Conservation (phyloP, 768 basidiomycete species). For the Tricholoma terreum region DNA sequence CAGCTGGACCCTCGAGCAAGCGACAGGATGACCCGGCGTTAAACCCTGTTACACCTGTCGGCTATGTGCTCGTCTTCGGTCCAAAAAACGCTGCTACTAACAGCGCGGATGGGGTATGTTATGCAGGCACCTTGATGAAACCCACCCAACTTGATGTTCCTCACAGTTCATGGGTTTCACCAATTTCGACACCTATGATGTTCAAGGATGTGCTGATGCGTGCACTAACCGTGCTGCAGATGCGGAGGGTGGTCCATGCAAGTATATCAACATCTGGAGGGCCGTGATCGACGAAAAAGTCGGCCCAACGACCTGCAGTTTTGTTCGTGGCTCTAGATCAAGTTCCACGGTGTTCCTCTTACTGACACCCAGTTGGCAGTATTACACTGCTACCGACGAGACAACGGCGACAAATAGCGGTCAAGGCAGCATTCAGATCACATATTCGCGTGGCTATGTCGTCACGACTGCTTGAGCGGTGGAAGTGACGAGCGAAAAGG, state of each 20-base stretch:
- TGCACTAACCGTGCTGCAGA: conserved; percentile 43
- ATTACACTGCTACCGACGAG: conserved; percentile 39
- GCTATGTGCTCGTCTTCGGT: not conserved
- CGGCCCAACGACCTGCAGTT: conserved; percentile 46
- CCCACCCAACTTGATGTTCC: not conserved
- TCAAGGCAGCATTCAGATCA: conserved; percentile 42
- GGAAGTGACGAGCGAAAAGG: too few species aligned
- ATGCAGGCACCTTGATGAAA: not conserved
- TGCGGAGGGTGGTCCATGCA: conserved; percentile 39
- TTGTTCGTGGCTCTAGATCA: conserved; percentile 28
- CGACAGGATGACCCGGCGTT: not conserved
- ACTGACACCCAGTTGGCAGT: conserved; percentile 23
- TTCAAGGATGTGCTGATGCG: conserved; percentile 38
- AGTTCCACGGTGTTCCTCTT: not conserved
- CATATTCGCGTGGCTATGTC: conserved; percentile 41
- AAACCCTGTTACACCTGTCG: not conserved
- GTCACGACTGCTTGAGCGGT: too few species aligned
- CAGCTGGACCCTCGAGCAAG: not conserved
- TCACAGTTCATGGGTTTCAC: conserved; percentile 47
- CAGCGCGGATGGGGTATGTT: not conserved
- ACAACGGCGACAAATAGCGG: conserved; percentile 45
- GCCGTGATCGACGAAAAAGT: conserved; percentile 40
- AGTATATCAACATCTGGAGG: conserved; percentile 52
- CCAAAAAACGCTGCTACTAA: not conserved
- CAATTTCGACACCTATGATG: conserved; percentile 45